A percentile compares a stretch with the other conserved stretches of the same genome.
Evolutionary conservation across 208 protist species (phyloP).

Genomic region (Trichomonas vaginalis): DNA sequence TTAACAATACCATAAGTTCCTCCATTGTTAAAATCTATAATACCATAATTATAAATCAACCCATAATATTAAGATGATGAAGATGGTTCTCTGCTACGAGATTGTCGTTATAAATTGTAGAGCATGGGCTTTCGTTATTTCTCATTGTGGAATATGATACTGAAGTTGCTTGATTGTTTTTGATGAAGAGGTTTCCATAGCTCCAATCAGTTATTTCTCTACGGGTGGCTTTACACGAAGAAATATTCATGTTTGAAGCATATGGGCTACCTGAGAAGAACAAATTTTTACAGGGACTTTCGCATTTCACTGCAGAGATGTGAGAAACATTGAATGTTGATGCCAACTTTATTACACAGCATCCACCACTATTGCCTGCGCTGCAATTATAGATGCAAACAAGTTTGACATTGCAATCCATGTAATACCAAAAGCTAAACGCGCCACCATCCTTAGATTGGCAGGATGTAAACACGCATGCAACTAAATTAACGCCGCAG

Average conservation of each 20-base stretch:
- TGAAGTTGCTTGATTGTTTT: not conserved
- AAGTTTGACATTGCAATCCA: not conserved
- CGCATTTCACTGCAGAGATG: not conserved
- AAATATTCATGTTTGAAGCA: not conserved
- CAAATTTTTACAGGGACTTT: not conserved
- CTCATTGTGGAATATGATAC: not conserved
- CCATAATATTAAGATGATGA: not conserved
- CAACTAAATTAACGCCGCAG: too few relatives aligned
- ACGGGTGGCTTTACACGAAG: not conserved
- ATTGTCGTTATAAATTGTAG: not conserved
- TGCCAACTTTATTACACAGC: not conserved
- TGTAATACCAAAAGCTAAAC: too few relatives aligned
- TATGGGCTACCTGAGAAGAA: not conserved
- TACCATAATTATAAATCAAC: not conserved
- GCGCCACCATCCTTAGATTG: too few relatives aligned
- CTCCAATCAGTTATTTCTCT: not conserved
- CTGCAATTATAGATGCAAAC: not conserved
- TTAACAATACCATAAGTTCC: not conserved
- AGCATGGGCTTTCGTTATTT: not conserved
- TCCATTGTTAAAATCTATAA: too few relatives aligned
- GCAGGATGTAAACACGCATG: too few relatives aligned
- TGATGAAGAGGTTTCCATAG: not conserved
- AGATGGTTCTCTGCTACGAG: not conserved
- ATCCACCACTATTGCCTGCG: not conserved
- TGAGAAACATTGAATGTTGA: not conserved